Conservation (phyloP, 805 yeast genomes). For the Myxozyma vanderwaltii region DNA sequence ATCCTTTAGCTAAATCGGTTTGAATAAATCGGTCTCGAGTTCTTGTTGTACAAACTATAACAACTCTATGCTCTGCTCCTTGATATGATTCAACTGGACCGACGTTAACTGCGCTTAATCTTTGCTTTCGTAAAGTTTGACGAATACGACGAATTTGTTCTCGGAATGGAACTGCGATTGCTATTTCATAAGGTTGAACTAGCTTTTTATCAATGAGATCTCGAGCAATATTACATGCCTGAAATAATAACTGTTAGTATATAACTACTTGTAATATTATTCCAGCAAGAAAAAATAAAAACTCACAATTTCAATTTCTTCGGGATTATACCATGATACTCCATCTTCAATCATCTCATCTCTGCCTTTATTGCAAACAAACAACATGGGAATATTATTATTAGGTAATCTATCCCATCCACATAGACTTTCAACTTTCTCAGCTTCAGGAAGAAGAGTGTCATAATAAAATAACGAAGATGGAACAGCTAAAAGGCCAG, state of each 20-base stretch:
- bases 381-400: constrained; percentile 22
- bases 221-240: constrained; percentile 11
- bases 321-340: constrained; percentile 28
- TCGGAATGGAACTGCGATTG: constrained; percentile 31
- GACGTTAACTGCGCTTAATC: constrained; percentile 31
- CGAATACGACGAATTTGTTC: constrained; percentile 28
- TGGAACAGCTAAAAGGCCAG: constrained; percentile 30
- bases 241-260: not conserved
- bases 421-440: constrained; percentile 17
- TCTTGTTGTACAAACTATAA: constrained; percentile 30
- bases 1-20: constrained; percentile 18
- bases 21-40: constrained; percentile 25
- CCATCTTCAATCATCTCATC: constrained; percentile 34
- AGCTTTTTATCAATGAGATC: constrained; percentile 8
- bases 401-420: constrained; percentile 27
- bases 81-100: constrained; percentile 33
- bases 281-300: not conserved
- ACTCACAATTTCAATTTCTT: constrained; percentile 18
- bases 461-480: constrained; percentile 31
- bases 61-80: constrained; percentile 32
- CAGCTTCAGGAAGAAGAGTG: constrained; percentile 26
- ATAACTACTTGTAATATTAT: not conserved
- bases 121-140: constrained; percentile 5
- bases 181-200: constrained; percentile 22
- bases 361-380: constrained; percentile 17